These are phyloP conservation scores for Aaosphaeria arxii DNA, from an alignment of 2,329 filamentous ascomycete genomes.

Conservation along the genomic window DNA sequence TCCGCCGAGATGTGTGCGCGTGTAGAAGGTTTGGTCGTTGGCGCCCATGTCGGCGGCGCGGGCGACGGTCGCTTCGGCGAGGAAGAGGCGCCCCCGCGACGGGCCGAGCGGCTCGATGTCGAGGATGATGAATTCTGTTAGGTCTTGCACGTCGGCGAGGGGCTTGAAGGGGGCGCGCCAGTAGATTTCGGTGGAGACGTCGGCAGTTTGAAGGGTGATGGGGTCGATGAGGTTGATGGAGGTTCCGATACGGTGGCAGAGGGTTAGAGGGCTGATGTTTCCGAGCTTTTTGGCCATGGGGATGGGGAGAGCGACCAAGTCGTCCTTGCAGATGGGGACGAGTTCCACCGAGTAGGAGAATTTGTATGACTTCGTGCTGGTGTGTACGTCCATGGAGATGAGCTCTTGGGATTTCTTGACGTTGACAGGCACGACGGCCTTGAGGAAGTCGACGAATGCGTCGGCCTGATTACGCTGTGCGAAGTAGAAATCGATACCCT, in stretches of 20 bases:
- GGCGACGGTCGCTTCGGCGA: conserved; percentile 86
- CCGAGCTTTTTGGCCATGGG: conserved; percentile 83
- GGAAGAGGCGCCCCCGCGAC: conserved; percentile 75
- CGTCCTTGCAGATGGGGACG: conserved; percentile 95
- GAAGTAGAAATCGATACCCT: conserved; percentile 96
- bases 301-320: conserved; percentile 88
- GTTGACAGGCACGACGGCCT: conserved; percentile 74
- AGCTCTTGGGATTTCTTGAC: conserved; percentile 86
- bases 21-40: conserved; percentile 86
- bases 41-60: conserved; percentile 80
- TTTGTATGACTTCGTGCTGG: conserved; percentile 87
- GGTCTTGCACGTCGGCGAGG: conserved; percentile 77
- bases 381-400: conserved; percentile 91
- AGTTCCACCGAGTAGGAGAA: conserved; percentile 88
- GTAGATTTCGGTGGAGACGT: conserved; percentile 78
- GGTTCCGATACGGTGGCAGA: conserved; percentile 88
- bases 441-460: conserved; percentile 86
- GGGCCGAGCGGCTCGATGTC: conserved; percentile 81
- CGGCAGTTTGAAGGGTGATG: conserved; percentile 84
- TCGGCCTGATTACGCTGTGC: conserved; percentile 85
- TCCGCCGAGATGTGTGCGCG: conserved; percentile 82
- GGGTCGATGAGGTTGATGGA: conserved; percentile 87
- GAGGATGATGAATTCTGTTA: conserved; percentile 91
- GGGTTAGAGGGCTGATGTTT: conserved; percentile 80
- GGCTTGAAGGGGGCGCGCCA: conserved; percentile 87